phyloP scores from a whole-genome alignment of 2,329 filamentous ascomycete genomes.

The Lasiodiplodia gonubiensis region DNA sequence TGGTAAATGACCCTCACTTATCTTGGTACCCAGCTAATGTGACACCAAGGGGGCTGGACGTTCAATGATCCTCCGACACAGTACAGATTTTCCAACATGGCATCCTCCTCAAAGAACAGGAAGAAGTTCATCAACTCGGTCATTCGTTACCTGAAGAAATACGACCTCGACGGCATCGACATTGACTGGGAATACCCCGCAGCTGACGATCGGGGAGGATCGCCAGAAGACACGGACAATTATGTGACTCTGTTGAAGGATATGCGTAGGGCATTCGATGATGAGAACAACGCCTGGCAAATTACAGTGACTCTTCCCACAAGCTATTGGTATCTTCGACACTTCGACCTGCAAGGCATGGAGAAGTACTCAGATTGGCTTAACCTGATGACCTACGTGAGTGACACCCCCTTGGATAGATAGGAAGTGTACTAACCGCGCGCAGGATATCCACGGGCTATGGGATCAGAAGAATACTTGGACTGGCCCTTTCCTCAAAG shows the following conservation, averaged over 20 bases:
- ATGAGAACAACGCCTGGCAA: slow-evolving; percentile 32
- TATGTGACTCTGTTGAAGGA: slow-evolving; percentile 35
- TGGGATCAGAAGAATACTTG: slow-evolving; percentile 41
- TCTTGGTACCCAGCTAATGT: too few species aligned
- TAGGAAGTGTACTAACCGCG: too few species aligned
- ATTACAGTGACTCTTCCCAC: slow-evolving; percentile 38
- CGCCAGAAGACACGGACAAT: slow-evolving; percentile 40
- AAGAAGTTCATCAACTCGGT: slow-evolving; percentile 47
- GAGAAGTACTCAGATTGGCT: slow-evolving; percentile 46
- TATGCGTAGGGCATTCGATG: slow-evolving; percentile 33
- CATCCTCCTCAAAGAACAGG: slow-evolving; percentile 36
- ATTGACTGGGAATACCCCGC: slow-evolving; percentile 54
- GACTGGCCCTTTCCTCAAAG: slow-evolving; percentile 42
- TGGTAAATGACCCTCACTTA: too few species aligned
- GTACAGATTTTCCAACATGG: too few species aligned
- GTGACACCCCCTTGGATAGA: too few species aligned
- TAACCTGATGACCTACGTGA: slow-evolving; percentile 55
- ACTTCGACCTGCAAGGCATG: slow-evolving; percentile 37
- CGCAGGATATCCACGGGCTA: too few species aligned
- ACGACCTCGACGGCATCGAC: slow-evolving; percentile 54
- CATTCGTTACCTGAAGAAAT: slow-evolving; percentile 48
- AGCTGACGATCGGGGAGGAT: slow-evolving; percentile 44
- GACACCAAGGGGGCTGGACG: too few species aligned
- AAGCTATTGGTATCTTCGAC: slow-evolving; percentile 37
- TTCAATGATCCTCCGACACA: too few species aligned